Evolutionary conservation across 2,329 filamentous ascomycete species (phyloP).

Genomic region (Xylariaceae sp.): DNA sequence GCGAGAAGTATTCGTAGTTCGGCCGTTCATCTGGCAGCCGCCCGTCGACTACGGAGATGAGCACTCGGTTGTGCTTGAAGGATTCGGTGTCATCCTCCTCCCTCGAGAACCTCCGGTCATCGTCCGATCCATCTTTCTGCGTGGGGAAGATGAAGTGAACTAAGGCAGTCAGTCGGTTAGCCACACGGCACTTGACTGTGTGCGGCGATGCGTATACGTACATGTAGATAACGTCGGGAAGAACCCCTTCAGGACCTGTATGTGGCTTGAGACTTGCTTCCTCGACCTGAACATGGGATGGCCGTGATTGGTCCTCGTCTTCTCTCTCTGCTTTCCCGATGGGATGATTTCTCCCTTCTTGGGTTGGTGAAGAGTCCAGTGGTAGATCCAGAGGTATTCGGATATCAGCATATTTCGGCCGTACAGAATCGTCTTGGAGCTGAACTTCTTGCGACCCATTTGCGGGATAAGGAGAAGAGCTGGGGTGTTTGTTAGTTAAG

Average conservation of each 20-base stretch:
- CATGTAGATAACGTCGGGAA: constrained; percentile 58
- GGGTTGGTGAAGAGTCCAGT: constrained; percentile 40
- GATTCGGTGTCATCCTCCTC: constrained; percentile 43
- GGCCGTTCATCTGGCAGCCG: constrained; percentile 53
- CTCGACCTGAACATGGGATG: constrained; percentile 34
- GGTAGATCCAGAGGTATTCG: constrained; percentile 59
- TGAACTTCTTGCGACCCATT: constrained; percentile 63
- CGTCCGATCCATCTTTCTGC: constrained; percentile 48
- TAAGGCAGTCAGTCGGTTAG: constrained; percentile 22
- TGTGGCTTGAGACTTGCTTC: constrained; percentile 66
- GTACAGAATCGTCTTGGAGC: constrained; percentile 56
- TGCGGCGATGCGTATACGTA: constrained; percentile 29
- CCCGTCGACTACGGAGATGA: constrained; percentile 54
- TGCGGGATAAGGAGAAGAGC: constrained; percentile 60
- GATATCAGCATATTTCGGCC: constrained; percentile 67
- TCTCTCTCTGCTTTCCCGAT: constrained; percentile 40
- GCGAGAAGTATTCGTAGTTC: constrained; percentile 57
- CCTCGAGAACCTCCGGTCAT: constrained; percentile 34
- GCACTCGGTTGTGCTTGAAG: constrained; percentile 60
- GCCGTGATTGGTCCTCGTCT: constrained; percentile 22
- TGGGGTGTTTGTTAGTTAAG: constrained; percentile 25
- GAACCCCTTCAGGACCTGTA: constrained; percentile 65
- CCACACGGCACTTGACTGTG: not conserved
- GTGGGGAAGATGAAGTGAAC: constrained; percentile 57
- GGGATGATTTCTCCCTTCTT: constrained; percentile 36